A percentile compares a stretch with the other conserved stretches of the same genome.
Conservation (phyloP, 1,284 basidiomycete genomes). For the Termitomyces sp. region DNA sequence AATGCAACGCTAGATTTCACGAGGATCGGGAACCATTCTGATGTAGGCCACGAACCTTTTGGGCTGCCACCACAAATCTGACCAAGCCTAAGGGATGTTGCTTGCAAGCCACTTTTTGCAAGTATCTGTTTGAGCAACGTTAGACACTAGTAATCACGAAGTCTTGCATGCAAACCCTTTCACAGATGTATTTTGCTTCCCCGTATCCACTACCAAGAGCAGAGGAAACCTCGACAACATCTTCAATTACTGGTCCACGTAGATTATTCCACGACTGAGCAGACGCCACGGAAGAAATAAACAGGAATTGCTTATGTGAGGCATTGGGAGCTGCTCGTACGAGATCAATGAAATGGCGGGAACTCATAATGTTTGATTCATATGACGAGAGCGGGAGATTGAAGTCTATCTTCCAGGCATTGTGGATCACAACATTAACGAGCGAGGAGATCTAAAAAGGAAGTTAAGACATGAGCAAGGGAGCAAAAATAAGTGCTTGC, state of each 20-base stretch:
- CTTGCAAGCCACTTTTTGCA: conserved; percentile 3
- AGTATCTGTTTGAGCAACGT: conserved; percentile 1
- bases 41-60: conserved; percentile 23
- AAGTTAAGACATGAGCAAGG: background rate
- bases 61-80: conserved; percentile 20
- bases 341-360: conserved; percentile 38
- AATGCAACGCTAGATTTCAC: conserved; percentile 22
- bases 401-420: conserved; percentile 43
- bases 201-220: conserved; percentile 24
- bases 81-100: conserved; percentile 18
- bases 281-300: conserved; percentile 20
- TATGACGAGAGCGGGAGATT: conserved; percentile 31
- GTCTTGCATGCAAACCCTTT: conserved; percentile 22
- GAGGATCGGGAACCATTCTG: conserved; percentile 24
- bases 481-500: background rate
- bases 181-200: conserved; percentile 25
- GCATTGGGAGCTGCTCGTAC: conserved; percentile 26
- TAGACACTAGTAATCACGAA: background rate
- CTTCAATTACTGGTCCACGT: conserved; percentile 20
- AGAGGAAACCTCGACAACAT: conserved; percentile 14
- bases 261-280: conserved; percentile 26
- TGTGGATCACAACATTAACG: conserved; percentile 31
- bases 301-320: conserved; percentile 15
- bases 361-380: conserved; percentile 32
- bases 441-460: conserved; percentile 4